Conservation (phyloP, 805 yeast species). For the Yarrowia deformans region DNA sequence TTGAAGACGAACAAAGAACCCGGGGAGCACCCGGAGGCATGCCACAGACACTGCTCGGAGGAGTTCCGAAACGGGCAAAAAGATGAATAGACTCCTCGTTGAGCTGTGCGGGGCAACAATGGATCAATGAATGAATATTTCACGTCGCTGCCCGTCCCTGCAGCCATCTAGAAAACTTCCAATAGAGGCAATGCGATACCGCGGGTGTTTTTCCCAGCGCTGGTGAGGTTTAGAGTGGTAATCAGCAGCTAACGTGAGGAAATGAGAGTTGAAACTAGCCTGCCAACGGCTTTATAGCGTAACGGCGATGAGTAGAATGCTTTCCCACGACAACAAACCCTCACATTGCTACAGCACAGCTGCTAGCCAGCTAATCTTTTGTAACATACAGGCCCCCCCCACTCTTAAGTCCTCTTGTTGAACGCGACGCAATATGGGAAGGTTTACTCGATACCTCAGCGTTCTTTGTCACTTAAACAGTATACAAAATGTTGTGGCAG, state of each 20-base stretch:
- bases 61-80: neutral
- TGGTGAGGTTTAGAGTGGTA: neutral
- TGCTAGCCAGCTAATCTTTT: neutral
- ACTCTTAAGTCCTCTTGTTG: neutral
- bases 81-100: neutral
- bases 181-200: constrained; percentile 11
- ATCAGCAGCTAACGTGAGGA: neutral
- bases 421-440: constrained; percentile 1
- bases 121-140: neutral
- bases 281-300: too few relatives aligned
- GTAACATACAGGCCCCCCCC: neutral
- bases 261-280: too few relatives aligned
- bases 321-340: too few relatives aligned
- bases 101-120: constrained; percentile 15
- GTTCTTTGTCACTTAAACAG: neutral
- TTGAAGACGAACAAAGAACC: neutral
- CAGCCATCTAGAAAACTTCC: constrained; percentile 31
- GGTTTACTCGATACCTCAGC: constrained; percentile 19
- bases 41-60: neutral
- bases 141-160: constrained; percentile 13
- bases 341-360: neutral
- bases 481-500: constrained; percentile 11
- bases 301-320: too few relatives aligned
- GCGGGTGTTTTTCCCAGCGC: constrained; percentile 9
- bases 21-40: neutral